Conservation (phyloP, 768 basidiomycete species). For the Clitopilus hobsonii region DNA sequence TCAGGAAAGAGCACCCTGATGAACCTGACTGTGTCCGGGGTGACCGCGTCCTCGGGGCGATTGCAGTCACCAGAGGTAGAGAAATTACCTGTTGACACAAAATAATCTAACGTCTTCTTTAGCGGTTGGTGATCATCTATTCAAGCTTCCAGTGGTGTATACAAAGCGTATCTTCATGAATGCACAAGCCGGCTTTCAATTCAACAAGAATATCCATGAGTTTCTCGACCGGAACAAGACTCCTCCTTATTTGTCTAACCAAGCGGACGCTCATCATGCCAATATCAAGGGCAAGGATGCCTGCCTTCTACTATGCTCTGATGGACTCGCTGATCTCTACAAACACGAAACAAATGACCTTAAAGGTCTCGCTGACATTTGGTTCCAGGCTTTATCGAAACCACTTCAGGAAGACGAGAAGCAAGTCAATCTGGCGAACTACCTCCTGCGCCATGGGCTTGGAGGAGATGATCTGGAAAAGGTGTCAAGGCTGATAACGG, state of each 20-base stretch:
- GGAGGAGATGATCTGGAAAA: conserved; percentile 36
- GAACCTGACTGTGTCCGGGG: conserved; percentile 37
- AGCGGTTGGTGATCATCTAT: conserved; percentile 53
- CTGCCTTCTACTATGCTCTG: conserved; percentile 45
- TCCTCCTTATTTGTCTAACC: conserved; percentile 48
- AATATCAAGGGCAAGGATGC: conserved; percentile 22
- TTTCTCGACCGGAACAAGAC: conserved; percentile 42
- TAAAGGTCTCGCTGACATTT: conserved; percentile 23
- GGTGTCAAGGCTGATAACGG: conserved; percentile 41
- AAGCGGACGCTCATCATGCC: conserved; percentile 38
- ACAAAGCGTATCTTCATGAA: conserved; percentile 43
- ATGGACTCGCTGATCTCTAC: conserved; percentile 47
- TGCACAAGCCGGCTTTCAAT: conserved; percentile 29
- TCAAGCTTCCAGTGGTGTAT: conserved; percentile 47
- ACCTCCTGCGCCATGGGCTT: conserved; percentile 38
- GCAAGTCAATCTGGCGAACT: conserved; percentile 30
- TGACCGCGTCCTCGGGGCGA: conserved; percentile 46
- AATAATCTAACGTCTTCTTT: conserved; percentile 1
- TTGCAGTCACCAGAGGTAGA: conserved; percentile 54
- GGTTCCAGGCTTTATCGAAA: conserved; percentile 30
- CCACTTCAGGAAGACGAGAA: conserved; percentile 10
- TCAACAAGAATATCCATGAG: conserved; percentile 31
- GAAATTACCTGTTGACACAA: conserved; percentile 7
- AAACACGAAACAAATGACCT: conserved; percentile 24
- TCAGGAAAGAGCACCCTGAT: conserved; percentile 42